Conservation (phyloP, 768 basidiomycete species). For the Dioszegia aurantiaca region DNA sequence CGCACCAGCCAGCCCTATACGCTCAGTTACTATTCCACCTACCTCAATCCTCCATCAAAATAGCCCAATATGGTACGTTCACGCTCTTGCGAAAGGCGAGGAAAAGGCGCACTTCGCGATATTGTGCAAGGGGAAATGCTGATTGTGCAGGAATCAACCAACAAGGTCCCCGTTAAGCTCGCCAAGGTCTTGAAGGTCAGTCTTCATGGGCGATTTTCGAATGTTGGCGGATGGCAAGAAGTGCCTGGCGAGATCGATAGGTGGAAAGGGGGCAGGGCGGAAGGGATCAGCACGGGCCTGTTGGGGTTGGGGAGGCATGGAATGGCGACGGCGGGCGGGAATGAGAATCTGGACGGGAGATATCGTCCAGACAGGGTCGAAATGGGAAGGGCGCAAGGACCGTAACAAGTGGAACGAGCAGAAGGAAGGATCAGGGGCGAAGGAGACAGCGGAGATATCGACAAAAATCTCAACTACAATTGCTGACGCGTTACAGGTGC, state of each 20-base stretch:
- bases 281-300: no score
- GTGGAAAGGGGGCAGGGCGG: no score
- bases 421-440: not conserved
- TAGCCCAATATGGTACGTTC: constrained; percentile 13
- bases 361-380: no score
- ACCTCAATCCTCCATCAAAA: constrained; percentile 2
- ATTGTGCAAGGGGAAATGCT: constrained; percentile 13
- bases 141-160: constrained; percentile 41
- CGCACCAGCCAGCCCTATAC: no score
- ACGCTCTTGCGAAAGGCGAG: not conserved
- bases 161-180: constrained; percentile 75
- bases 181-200: constrained; percentile 93
- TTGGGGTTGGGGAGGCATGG: no score
- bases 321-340: no score
- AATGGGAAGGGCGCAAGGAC: no score
- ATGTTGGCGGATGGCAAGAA: no score
- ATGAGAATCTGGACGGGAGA: no score
- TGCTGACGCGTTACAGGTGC: constrained; percentile 61
- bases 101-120: not conserved
- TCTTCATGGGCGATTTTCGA: not conserved
- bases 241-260: no score
- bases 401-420: not conserved
- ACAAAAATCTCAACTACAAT: not conserved
- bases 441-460: no score
- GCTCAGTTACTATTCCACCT: no score